These are phyloP conservation scores for Cystobasidium ongulense DNA, from an alignment of 768 basidiomycete species.

Conservation along the genomic window DNA sequence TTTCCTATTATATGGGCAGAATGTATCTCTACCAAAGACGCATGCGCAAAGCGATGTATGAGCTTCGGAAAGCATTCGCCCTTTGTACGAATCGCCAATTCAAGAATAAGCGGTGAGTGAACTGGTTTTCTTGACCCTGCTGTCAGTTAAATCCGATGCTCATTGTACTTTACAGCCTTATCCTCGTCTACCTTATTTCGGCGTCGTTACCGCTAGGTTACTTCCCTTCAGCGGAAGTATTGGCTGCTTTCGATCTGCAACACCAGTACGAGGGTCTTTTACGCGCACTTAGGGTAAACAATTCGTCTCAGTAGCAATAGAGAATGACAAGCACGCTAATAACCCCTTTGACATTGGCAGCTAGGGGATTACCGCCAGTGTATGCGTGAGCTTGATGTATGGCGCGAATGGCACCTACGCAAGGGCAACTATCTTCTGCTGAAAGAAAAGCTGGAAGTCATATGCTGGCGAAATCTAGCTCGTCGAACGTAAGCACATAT, in stretches of 20 bases:
- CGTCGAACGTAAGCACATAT: constrained; percentile 44
- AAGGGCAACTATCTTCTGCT: constrained; percentile 39
- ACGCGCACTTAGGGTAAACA: constrained; percentile 33
- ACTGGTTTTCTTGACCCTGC: neutral
- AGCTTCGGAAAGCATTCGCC: constrained; percentile 34
- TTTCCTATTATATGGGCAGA: constrained; percentile 40
- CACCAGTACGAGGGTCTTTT: constrained; percentile 31
- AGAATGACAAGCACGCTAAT: no score
- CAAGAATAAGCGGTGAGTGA: constrained; percentile 35
- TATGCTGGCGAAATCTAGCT: constrained; percentile 41
- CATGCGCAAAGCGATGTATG: constrained; percentile 32
- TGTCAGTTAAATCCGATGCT: neutral
- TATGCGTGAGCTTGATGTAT: constrained; percentile 1
- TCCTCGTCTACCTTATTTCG: constrained; percentile 38
- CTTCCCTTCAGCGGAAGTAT: constrained; percentile 31
- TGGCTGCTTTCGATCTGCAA: constrained; percentile 33
- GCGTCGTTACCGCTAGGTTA: constrained; percentile 37
- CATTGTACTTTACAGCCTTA: constrained; percentile 29
- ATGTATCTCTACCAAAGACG: constrained; percentile 39
- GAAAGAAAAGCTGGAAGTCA: constrained; percentile 40
- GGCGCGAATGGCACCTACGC: constrained; percentile 31
- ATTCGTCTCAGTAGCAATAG: no score
- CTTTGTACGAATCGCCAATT: constrained; percentile 17
- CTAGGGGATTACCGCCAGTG: constrained; percentile 34
- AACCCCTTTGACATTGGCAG: constrained; percentile 29